phyloP scores from a whole-genome alignment of 768 basidiomycete species.

The Mycena latifolia region DNA sequence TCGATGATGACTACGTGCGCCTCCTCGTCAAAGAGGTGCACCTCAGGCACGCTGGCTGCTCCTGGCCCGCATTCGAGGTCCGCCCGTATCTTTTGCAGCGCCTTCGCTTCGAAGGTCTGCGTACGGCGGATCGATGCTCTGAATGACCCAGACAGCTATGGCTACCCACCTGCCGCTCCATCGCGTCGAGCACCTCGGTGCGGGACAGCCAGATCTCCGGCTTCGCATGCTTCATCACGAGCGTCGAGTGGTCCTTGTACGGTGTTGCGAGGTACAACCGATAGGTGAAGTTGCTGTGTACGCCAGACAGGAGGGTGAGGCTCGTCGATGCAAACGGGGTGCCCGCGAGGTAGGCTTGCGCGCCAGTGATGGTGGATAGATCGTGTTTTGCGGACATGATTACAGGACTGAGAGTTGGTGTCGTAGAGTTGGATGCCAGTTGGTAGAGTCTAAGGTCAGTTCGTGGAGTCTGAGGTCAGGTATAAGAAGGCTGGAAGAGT shows the following conservation, averaged over 20 bases:
- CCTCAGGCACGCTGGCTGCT: slow-evolving; percentile 50
- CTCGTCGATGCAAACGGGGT: slow-evolving; percentile 50
- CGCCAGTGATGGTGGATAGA: neutral
- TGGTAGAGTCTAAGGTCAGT: too few species aligned
- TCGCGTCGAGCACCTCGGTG: slow-evolving; percentile 43
- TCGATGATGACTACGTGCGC: slow-evolving; percentile 62
- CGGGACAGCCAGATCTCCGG: slow-evolving; percentile 41
- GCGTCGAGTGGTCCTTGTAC: slow-evolving; percentile 45
- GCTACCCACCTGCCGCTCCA: slow-evolving; percentile 57
- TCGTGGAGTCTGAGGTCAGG: too few species aligned
- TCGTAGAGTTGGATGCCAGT: too few species aligned
- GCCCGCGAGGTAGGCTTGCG: slow-evolving; percentile 45
- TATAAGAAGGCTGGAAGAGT: too few species aligned
- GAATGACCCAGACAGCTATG: neutral
- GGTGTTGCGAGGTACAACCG: slow-evolving; percentile 49
- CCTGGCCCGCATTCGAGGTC: slow-evolving; percentile 34
- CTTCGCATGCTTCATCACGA: slow-evolving; percentile 61
- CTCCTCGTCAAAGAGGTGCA: slow-evolving; percentile 55
- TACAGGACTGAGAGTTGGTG: neutral
- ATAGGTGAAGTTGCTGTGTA: slow-evolving; percentile 54
- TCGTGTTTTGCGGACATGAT: neutral
- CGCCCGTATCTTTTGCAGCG: slow-evolving; percentile 47
- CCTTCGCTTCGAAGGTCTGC: slow-evolving; percentile 44
- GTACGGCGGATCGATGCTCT: too few species aligned
- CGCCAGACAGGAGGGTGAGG: slow-evolving; percentile 50